Base-by-base conservation (phyloP, 2,329 filamentous ascomycete genomes). In the Aspergillus ochraceus region DNA sequence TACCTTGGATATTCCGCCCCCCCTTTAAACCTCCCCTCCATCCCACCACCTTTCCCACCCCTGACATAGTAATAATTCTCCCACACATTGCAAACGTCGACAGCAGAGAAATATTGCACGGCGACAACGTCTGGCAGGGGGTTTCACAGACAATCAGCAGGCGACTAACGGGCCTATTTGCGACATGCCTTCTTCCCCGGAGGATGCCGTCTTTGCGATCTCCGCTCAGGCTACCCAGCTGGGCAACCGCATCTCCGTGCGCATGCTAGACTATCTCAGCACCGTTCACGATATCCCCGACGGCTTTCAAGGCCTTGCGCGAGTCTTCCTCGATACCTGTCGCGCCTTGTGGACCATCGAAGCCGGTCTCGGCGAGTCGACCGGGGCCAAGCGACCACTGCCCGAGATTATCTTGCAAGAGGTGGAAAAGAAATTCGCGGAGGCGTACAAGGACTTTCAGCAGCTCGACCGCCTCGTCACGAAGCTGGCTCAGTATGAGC, bases 301-400 rank as follows among this genome's bases (percentile, higher is more conserved):
- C 54, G 83, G 84, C 32, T 85, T 88, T 71, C 82, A 84, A 60
- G 76, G 80, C 26, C 80, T 90, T 20, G 86, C 88, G 10, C 82
- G 83, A 62, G 86, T 88, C 64, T 89, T 90, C 68, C 81, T 91
- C 59, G 87, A 90, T 58, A 84, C 86, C 5, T 88, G 85, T 70
- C 83, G 86, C 56, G 84, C 87, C 47, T 78, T 90, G 47, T 89
- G 87, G 80, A 84, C 85, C n/a, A 86, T 90, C 62, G 87, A 90
- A 72, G 83, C 85, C 22, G 88, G 88, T 5, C 79, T 90, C 55
- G 74, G 76, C n/a, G 83, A 86, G 66, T 82, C 79, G 49, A 73
- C 79, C 30, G 79, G 80, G 46, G 80, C 79, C 20, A 76, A 78
- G 17, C 83, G 84, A 64, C 76, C 79, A 17, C 80, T 90, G 19